phyloP scores from a whole-genome alignment of 2,329 filamentous ascomycete species.

The Apiospora pterosperma region DNA sequence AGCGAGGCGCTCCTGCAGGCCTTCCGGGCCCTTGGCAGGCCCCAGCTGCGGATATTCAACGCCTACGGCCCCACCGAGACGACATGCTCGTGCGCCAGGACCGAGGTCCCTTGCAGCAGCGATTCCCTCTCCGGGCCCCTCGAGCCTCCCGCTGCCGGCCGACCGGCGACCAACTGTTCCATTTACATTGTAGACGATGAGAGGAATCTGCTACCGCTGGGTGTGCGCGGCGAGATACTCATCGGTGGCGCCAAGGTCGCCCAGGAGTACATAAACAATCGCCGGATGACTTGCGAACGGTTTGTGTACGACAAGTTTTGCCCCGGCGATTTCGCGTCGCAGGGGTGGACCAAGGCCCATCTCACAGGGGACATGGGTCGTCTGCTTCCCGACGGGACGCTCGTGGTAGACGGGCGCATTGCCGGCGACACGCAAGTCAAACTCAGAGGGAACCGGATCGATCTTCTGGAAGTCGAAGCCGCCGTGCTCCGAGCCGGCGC shows the following conservation, averaged over 20 bases:
- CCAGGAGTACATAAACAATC: neutral
- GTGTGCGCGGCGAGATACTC: neutral
- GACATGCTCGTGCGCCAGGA: constrained; percentile 5
- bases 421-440: constrained; percentile 33
- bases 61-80: constrained; percentile 30
- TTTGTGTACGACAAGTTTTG: neutral
- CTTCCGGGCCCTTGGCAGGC: constrained; percentile 4
- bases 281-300: neutral
- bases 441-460: constrained; percentile 26
- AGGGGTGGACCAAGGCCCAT: neutral
- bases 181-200: neutral
- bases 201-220: neutral
- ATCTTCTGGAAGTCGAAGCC: constrained; percentile 32
- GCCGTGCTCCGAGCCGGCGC: neutral
- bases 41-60: constrained; percentile 9
- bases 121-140: neutral
- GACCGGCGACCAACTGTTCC: neutral
- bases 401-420: neutral
- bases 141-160: neutral
- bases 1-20: constrained; percentile 3
- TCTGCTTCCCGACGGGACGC: neutral
- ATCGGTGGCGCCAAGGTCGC: neutral
- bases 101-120: neutral
- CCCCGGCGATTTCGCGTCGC: neutral
- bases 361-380: neutral